phyloP scores from a whole-genome alignment of 306 rosid species.

The Fragaria iinumae region DNA sequence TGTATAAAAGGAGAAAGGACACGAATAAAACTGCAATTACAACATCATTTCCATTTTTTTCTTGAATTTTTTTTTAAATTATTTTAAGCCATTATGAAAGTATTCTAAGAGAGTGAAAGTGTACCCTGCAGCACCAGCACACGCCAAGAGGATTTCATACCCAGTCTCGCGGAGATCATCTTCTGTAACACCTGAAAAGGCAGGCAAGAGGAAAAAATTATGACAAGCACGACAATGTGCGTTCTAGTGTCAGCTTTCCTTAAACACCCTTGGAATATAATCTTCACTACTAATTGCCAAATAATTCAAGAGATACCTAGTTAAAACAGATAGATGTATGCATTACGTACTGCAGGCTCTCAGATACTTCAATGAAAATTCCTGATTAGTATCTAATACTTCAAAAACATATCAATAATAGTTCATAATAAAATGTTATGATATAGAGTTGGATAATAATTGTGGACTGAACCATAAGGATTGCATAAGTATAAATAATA shows the following conservation, averaged over 20 bases:
- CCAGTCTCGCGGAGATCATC: conserved; percentile 96
- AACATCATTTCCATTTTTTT: conserved; percentile 17
- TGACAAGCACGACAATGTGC: not conserved
- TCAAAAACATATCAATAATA: not conserved
- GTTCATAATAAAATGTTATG: not conserved
- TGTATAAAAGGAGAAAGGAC: conserved; percentile 6
- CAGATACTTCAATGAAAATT: not conserved
- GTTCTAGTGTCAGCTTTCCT: not conserved
- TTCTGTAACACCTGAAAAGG: conserved; percentile 65
- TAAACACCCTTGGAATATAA: not conserved
- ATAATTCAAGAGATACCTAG: not conserved
- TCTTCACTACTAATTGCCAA: conserved; percentile 3
- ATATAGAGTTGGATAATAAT: not conserved
- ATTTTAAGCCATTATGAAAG: not conserved
- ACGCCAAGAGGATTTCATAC: conserved; percentile 86
- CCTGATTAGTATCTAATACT: conserved; percentile 3
- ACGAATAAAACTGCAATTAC: not conserved
- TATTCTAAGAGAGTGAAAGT: conserved; percentile 8
- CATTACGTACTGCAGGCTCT: not conserved
- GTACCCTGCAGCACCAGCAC: conserved; percentile 99
- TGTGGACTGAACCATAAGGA: not conserved
- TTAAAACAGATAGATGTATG: not conserved
- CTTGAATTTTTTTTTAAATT: not conserved
- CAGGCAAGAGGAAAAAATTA: conserved; percentile 24
- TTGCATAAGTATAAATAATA: not conserved